These are phyloP conservation scores for Henckelia pumila DNA, from an alignment of 257 asterid species.

Conservation along the genomic window DNA sequence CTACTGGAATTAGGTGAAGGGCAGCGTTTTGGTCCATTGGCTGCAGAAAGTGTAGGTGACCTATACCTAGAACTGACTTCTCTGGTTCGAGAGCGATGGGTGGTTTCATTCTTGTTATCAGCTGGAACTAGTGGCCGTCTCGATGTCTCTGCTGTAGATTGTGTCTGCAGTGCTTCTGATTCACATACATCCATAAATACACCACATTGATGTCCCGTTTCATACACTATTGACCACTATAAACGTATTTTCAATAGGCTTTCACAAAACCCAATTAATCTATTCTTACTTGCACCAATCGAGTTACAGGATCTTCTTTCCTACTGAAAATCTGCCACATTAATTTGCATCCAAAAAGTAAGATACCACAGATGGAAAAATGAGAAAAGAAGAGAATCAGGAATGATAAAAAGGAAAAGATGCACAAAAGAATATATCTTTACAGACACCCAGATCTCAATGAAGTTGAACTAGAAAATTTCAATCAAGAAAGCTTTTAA, in stretches of 20 bases:
- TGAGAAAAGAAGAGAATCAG: conserved; percentile 34
- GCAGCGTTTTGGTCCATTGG: conserved; percentile 48
- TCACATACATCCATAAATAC: conserved; percentile 70
- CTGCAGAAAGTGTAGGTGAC: conserved; percentile 62
- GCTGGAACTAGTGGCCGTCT: conserved; percentile 45
- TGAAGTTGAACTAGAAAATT: conserved; percentile 31
- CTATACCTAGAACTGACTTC: conserved; percentile 76
- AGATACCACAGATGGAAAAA: conserved; percentile 45
- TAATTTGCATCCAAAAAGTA: conserved; percentile 39
- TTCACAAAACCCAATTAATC: conserved; percentile 36
- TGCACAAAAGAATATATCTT: conserved; percentile 56
- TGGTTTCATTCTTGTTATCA: conserved; percentile 60
- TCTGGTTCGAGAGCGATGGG: conserved; percentile 43
- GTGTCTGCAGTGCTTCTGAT: conserved; percentile 49
- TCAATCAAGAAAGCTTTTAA: conserved; percentile 31
- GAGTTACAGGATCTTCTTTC: conserved; percentile 36
- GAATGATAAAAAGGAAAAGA: conserved; percentile 41
- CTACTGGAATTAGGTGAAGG: conserved; percentile 54
- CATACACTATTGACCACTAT: conserved; percentile 24
- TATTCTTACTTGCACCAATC: conserved; percentile 27
- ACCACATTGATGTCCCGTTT: conserved; percentile 50
- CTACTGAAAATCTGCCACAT: conserved; percentile 50
- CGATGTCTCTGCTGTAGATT: conserved; percentile 40
- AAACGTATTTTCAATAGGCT: conserved; percentile 29
- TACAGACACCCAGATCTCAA: conserved; percentile 58